Base-by-base conservation (phyloP, 805 yeast genomes). In the Wickerhamiella vanderwaltii region DNA sequence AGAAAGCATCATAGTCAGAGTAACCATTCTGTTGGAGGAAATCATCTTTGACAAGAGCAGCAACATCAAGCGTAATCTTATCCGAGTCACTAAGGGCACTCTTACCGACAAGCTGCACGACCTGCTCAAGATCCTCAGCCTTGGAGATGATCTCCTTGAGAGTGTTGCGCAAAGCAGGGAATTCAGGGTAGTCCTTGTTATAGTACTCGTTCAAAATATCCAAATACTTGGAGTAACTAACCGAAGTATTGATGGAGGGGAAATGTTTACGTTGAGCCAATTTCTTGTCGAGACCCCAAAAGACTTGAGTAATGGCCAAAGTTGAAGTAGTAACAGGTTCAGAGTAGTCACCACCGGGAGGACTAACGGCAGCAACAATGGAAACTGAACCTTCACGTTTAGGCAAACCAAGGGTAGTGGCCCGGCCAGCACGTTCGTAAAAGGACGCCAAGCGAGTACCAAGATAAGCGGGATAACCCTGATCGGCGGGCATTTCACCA, bases 401-500 rank as follows among this genome's bases (percentile, higher is more conserved):
- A 49, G 99, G 99, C 46, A 94, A 84, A 59, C 99, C 99, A 46
- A 91, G 72, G 2, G 95, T 88, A 56, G 79, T 71, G 34, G 95
- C 94, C 63, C 81, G 85, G 69, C 99, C 99, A 35, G 99, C 99
- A 71, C 99, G 85, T 71, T 91, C 99, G 67, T 91, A 91, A 76
- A 91, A 91, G 43, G 97, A 88, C 44, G 99, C 97, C 57, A 91
- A 75, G 63, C 91, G 91, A 41, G 99, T 95, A 70, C 98, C 98
- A 63, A 91, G 73, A 64, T 91, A 91, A 40, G 99, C 99, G 48
- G 99, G 99, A 91, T 87, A 91, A 72, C 99, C 99, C 72, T 93
- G 98, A 68, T 91, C 99, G 48, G 99, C 99, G 62, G 99, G 99
- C 99, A 91, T 91, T 73, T 91, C 99, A 68, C 98, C 99, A 64